Conservation (phyloP, 2,329 filamentous ascomycete genomes). For the Colletotrichum nymphaeae region DNA sequence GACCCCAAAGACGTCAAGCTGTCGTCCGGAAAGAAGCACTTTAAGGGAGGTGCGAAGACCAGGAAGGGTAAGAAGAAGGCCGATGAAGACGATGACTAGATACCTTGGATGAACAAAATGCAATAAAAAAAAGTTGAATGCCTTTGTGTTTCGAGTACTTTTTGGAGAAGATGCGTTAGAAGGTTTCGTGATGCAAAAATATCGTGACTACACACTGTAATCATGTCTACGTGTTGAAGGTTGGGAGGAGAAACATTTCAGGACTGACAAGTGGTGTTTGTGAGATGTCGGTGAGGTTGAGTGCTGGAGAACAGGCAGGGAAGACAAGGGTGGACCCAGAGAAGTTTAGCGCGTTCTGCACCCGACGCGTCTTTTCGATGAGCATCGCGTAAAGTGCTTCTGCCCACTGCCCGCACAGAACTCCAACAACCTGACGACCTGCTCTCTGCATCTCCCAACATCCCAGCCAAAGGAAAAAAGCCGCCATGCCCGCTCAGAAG, state of each 20-base stretch:
- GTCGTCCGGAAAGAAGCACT: slow-evolving; percentile 88
- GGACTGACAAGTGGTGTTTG: background rate
- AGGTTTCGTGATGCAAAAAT: background rate
- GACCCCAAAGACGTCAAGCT: slow-evolving; percentile 81
- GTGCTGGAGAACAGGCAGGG: background rate
- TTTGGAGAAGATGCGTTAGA: background rate
- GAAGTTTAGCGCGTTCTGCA: slow-evolving; percentile 8
- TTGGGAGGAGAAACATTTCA: background rate
- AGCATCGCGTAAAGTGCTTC: slow-evolving; percentile 36
- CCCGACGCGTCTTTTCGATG: slow-evolving; percentile 33
- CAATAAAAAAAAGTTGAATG: background rate
- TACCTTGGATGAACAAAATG: slow-evolving; percentile 17
- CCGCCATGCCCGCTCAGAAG: slow-evolving; percentile 49
- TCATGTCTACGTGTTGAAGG: background rate
- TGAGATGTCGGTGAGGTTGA: background rate
- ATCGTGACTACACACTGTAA: background rate
- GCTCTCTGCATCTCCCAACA: slow-evolving; percentile 1
- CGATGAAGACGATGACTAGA: slow-evolving; percentile 39
- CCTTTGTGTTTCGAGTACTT: background rate
- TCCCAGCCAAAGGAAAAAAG: background rate
- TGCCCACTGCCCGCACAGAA: slow-evolving; percentile 7
- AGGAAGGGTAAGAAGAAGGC: slow-evolving; percentile 64
- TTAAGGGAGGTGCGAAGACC: slow-evolving; percentile 78
- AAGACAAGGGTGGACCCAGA: background rate
- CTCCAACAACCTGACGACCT: background rate